Conservation (phyloP, 2,329 filamentous ascomycete species). For the Didymella pinodella region DNA sequence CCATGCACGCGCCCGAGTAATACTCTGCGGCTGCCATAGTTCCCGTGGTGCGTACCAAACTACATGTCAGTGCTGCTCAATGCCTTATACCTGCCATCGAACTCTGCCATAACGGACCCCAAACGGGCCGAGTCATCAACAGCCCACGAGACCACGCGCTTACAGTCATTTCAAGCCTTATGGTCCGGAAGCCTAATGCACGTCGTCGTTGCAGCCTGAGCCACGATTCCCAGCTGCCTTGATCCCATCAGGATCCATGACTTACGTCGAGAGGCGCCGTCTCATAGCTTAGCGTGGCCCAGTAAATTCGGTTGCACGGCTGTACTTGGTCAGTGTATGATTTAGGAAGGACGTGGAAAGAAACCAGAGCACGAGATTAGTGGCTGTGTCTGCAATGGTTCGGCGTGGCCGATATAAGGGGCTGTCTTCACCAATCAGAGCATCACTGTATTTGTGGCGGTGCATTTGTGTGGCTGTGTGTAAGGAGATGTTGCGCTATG, state of each 20-base stretch:
- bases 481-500: background rate
- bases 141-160: conserved; percentile 6
- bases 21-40: conserved; percentile 19
- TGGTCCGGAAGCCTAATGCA: conserved; percentile 19
- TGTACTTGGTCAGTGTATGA: conserved; percentile 10
- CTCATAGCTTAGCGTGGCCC: conserved; percentile 4
- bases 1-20: conserved; percentile 13
- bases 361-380: conserved; percentile 8
- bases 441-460: conserved; percentile 6
- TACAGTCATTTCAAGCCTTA: conserved; percentile 17
- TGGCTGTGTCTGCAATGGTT: conserved; percentile 7
- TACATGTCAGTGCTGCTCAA: background rate
- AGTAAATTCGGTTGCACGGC: background rate
- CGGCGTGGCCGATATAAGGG: conserved; percentile 11
- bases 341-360: conserved; percentile 2
- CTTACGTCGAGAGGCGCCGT: conserved; percentile 14
- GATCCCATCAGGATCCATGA: conserved; percentile 4
- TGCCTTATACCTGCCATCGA: conserved; percentile 14
- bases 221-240: conserved; percentile 18
- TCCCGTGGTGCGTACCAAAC: background rate
- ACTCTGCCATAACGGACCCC: conserved; percentile 5
- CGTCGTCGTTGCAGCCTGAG: conserved; percentile 20
- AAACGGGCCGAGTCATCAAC: conserved; percentile 10
- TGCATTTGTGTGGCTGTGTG: conserved; percentile 12
- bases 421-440: conserved; percentile 2